Base-by-base conservation (phyloP, 2,329 filamentous ascomycete species). In the Dactylellina drechsleri region DNA sequence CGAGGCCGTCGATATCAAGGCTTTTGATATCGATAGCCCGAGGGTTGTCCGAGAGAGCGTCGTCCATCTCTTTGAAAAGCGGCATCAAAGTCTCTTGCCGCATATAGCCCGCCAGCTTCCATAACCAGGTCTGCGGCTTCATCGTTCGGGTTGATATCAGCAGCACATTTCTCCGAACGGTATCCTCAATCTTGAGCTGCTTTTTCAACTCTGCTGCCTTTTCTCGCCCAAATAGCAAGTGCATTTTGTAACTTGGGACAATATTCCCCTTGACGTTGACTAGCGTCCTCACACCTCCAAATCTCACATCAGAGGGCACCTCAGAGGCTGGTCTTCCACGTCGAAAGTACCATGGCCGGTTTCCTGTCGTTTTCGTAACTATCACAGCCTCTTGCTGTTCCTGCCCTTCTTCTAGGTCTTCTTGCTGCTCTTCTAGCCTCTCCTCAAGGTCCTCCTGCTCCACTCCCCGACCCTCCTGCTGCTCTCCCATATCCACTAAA, bases 111-210 rank as follows among this genome's bases (percentile, higher is more conserved):
- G 72, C 71, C 31, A 78, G 66, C 26, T 45, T 78, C 77, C 77
- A 78, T 20, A 78, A 16, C 77, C 77, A 78, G 52, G 71, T 77
- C 52, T 78, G 76, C 47, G 65, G 57, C 10, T 77, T 67, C 70
- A 71, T 59, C 2, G 77, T 77, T 26, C 68, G 60, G 4, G 61
- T 57, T 13, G 75, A 73, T 18, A 64, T 47, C 36, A 78, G n/a
- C 6, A 78, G 13, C 47, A 77, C 65, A 20, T 73, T 77, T 50
- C 73, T 77, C 20, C 50, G 56, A n/a, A 77, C 60, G 8, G 62
- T 60, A 6, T 64, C 56, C 5, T 71, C 75, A 18, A 78, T 76
- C 58, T 74, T 76, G 45, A 77, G 64, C 71, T 77, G 59, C 20
- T 59, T 64, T 66, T 66, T 77, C 56, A 78, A 50, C 12, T 76